Conservation (phyloP, 129 eudicot genomes). For the Lactuca sativa region DNA sequence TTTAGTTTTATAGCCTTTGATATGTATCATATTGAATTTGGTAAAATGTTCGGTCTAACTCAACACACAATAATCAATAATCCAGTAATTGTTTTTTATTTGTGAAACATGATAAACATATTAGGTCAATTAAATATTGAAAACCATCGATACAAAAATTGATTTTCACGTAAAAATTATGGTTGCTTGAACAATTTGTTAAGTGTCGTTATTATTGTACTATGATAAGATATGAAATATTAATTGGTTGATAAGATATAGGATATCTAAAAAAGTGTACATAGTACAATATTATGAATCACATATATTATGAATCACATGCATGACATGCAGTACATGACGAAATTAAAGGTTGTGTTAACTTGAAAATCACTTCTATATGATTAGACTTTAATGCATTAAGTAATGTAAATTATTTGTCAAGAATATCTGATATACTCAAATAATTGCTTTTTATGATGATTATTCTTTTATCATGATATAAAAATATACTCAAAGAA, state of each 20-base stretch:
- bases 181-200: not conserved
- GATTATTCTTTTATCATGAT: not conserved
- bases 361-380: conserved; percentile 24
- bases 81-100: not conserved
- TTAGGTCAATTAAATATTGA: not conserved
- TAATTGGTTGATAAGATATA: not conserved
- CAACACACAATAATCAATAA: too few species aligned
- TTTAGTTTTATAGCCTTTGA: too few species aligned
- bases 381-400: conserved; percentile 21
- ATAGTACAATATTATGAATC: conserved; percentile 7
- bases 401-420: conserved; percentile 5
- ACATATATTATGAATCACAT: conserved; percentile 3
- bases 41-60: too few species aligned
- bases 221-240: not conserved
- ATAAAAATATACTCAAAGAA: not conserved
- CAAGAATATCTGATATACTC: not conserved
- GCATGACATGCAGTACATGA: conserved; percentile 14
- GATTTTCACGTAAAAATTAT: not conserved
- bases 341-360: conserved; percentile 22
- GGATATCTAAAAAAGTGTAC: not conserved
- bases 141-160: not conserved
- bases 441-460: conserved; percentile 2
- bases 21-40: too few species aligned
- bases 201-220: not conserved
- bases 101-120: not conserved